Conservation (phyloP, 257 asterid genomes). For the Solanum corneliomulleri region DNA sequence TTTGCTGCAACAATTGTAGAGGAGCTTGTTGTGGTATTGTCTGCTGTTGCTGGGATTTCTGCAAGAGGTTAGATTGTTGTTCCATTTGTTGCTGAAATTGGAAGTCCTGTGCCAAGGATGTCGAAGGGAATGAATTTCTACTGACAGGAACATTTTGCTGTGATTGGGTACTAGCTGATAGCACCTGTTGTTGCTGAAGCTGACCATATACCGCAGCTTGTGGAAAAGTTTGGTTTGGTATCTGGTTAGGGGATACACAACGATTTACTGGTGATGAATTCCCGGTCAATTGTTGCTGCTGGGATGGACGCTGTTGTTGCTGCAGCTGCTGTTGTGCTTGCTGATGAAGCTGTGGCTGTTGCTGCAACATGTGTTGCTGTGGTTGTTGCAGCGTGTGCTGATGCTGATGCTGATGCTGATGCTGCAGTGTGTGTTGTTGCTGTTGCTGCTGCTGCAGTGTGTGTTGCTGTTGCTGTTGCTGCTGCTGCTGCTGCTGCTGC, state of each 20-base stretch:
- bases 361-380: not conserved
- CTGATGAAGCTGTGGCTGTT: conserved; percentile 37
- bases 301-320: conserved; percentile 16
- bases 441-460: conserved; percentile 47
- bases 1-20: conserved; percentile 39
- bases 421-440: conserved; percentile 22
- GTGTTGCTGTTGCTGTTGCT: not conserved
- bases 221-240: conserved; percentile 35
- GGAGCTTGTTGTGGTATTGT: conserved; percentile 40
- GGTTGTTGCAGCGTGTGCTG: not conserved
- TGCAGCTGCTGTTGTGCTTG: conserved; percentile 41
- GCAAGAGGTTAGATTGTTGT: conserved; percentile 33
- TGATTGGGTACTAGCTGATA: conserved; percentile 22
- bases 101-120: conserved; percentile 48
- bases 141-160: conserved; percentile 31
- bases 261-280: conserved; percentile 22
- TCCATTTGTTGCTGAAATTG: conserved; percentile 55
- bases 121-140: conserved; percentile 33
- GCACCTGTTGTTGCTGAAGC: conserved; percentile 53
- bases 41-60: conserved; percentile 56
- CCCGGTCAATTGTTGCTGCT: conserved; percentile 25
- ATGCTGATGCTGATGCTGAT: not conserved
- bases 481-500: conserved; percentile 9
- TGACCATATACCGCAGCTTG: conserved; percentile 38
- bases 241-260: conserved; percentile 24